Evolutionary conservation across 1,284 basidiomycete genomes (phyloP), one percentile per base, ranked within the genome.

Genomic region (Coniferiporia sulphurascens): DNA sequence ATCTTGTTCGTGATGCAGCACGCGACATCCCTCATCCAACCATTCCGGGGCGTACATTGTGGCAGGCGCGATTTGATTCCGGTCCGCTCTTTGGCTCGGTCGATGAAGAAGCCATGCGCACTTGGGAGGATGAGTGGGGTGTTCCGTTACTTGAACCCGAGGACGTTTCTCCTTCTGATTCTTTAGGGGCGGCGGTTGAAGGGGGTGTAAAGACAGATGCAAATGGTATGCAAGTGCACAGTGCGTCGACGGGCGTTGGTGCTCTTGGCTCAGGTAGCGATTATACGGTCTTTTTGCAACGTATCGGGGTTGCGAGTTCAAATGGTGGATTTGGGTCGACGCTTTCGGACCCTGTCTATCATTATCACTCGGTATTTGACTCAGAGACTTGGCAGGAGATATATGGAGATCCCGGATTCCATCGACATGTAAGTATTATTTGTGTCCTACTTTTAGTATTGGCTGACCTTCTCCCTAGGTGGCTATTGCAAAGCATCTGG

Each of bases 321-420:
- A 74, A 85, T 64, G 74, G 79, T 52, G 82, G 82, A 5, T 87
- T 86, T 64, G 66, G 68, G 1, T 67, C 67, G 4, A 77, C 78
- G 17, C 67, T 68, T 15, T 71, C 72, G 50, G 87, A 89, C 65
- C 76, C 90, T 1, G 82, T 85, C 2, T 90, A 89, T 67, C 89
- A 90, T 68, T 90, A 89, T 67, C 85, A 87, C 70, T 87, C 85
- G 8, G 79, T 91, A 64, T 93, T 85, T 69, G 91, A 93, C 70
- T 82, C 82, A 6, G 78, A 85, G 66, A 73, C 78, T 52, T 93
- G 87, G 87, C 82, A 87, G 71, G 82, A 87, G 62, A 66, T 78
- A 44, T 93, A 84, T 64, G 87, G 83, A 52, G 91, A 93, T 68
- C 85, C 87, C 1, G 80, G 79, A 3, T 93, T 90, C 73, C 72